Evolutionary conservation across 176 grass and related monocot species (phyloP), one percentile per base, ranked within the genome.

Genomic region (Metroxylon sagu): DNA sequence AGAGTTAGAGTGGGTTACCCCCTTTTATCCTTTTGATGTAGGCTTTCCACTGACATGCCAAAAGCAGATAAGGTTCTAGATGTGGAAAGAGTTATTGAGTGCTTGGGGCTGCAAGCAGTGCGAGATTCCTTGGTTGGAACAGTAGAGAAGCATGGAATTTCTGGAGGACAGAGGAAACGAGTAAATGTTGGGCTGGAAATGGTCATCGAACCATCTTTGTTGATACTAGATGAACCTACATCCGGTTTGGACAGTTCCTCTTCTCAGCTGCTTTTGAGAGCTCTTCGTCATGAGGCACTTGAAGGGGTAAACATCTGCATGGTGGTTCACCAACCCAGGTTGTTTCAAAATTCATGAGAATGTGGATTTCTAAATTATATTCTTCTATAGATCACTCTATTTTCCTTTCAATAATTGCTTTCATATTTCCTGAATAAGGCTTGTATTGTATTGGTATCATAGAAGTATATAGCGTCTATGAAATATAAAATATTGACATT

Each of bases 291-390:
- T 69, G 88, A 93, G 71, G 83, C 88, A 83, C 66, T 83, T 18
- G 72, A 84, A 81, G 83, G 88, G 3, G 83, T 93, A 27, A 93
- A 93, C 58, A 78, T 93, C 62, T 83, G 73, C 56, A 75, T 78
- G 52, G 88, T 93, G 62, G 49, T 93, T 84, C 88, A 93, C 66
- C 88, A 93, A 68, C 88, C 83, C 73, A 93, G 88, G 88, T 93
- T 71, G 57, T 14, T 29, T 18, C 4, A 4, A 23, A 59, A 56
- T 39, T 10, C 35, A 39, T 39, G 35, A 39, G 7, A 10, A 39
- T 39, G 35, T 39, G 35, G 12, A 39, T 39, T 7, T 39, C 35
- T 39, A 39, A 39, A 12, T 39, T 39, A 2, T 39, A 8, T 10
- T 39, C 35, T 39, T 8, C 35, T 0, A 39, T 39, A 39, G 35